phyloP scores from a whole-genome alignment of 2,329 filamentous ascomycete genomes.

The Paracoccidioides brasiliensis region DNA sequence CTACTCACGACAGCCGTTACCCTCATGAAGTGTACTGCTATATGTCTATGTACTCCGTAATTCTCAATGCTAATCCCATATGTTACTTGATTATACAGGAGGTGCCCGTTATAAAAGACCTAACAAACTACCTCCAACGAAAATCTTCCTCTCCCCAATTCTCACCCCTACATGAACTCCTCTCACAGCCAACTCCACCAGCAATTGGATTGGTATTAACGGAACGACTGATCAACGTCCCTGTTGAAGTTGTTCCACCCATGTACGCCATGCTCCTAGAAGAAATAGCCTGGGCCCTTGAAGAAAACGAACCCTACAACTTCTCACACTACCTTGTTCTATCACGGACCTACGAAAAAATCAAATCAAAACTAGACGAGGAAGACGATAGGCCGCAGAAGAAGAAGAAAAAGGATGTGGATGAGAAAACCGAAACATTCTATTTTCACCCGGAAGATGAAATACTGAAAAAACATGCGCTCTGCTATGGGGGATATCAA shows the following conservation, averaged over 20 bases:
- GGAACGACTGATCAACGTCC: conserved; percentile 92
- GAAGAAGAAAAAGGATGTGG: conserved; percentile 50
- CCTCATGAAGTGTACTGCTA: no score
- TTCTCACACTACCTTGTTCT: conserved; percentile 89
- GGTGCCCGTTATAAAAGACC: conserved; percentile 55
- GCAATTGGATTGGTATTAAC: conserved; percentile 79
- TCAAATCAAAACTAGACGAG: conserved; percentile 64
- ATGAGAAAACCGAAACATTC: conserved; percentile 48
- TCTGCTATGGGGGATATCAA: conserved; percentile 56
- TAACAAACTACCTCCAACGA: conserved; percentile 56
- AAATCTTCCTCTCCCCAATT: conserved; percentile 44
- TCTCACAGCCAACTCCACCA: conserved; percentile 36
- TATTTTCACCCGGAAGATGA: conserved; percentile 98
- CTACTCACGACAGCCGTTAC: no score
- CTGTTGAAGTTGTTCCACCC: conserved; percentile 79
- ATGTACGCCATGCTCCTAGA: conserved; percentile 91
- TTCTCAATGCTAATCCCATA: conserved; percentile 1
- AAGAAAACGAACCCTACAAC: conserved; percentile 81
- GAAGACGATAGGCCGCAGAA: conserved; percentile 49
- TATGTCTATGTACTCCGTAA: not conserved
- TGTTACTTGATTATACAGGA: conserved; percentile 33
- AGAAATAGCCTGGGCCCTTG: conserved; percentile 75
- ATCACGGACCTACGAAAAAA: conserved; percentile 84
- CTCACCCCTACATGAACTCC: conserved; percentile 43
- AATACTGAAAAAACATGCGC: conserved; percentile 62